Conservation (phyloP, 225 moss, liverwort and hornwort species). For the Thuidium tamariscinum region DNA sequence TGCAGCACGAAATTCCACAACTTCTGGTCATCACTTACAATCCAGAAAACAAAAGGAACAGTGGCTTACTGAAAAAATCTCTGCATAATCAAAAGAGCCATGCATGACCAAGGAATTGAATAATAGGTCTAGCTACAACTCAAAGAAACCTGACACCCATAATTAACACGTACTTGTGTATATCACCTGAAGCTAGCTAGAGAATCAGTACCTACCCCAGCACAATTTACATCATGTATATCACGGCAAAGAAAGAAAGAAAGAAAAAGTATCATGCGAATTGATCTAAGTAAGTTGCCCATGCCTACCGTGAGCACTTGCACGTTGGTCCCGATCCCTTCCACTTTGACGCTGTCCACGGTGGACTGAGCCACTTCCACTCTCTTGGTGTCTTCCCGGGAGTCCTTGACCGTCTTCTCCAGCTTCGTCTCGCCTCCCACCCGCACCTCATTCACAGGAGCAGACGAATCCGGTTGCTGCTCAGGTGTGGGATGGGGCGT, state of each 20-base stretch:
- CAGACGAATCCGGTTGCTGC: slow-evolving; percentile 32
- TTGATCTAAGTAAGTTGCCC: background rate
- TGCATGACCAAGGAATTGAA: background rate
- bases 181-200: background rate
- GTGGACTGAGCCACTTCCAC: slow-evolving; percentile 66
- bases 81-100: background rate
- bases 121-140: background rate
- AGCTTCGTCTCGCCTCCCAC: slow-evolving; percentile 66
- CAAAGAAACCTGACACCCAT: background rate
- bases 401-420: slow-evolving; percentile 68
- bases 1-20: slow-evolving; percentile 8
- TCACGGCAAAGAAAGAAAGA: background rate
- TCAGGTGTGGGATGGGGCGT: slow-evolving; percentile 24
- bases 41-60: background rate
- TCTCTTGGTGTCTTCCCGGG: slow-evolving; percentile 61
- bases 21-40: background rate
- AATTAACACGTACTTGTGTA: background rate
- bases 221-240: background rate
- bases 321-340: slow-evolving; percentile 87
- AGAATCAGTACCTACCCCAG: background rate
- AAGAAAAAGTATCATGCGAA: background rate
- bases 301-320: slow-evolving; percentile 62
- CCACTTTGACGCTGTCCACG: slow-evolving; percentile 82
- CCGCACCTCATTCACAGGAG: slow-evolving; percentile 50
- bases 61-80: background rate